Evolutionary conservation across 2,329 filamentous ascomycete species (phyloP).

Genomic region (Elsinoe necatrix): DNA sequence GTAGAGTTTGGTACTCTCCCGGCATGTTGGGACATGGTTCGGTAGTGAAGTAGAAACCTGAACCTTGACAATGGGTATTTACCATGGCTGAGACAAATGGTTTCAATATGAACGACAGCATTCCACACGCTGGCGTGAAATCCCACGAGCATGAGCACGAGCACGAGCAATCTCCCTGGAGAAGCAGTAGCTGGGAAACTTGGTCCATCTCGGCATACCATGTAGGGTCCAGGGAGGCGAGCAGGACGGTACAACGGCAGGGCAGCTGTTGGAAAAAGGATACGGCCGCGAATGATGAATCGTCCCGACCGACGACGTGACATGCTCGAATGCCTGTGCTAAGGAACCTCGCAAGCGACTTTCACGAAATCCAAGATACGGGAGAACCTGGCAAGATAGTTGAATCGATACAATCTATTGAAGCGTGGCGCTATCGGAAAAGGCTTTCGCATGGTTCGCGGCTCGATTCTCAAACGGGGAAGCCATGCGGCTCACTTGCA

Average conservation of each 20-base stretch:
- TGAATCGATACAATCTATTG: slow-evolving; percentile 5
- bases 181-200: not conserved
- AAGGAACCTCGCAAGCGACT: not conserved
- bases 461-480: not conserved
- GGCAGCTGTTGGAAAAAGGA: not conserved
- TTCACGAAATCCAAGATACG: not conserved
- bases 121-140: not conserved
- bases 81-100: not conserved
- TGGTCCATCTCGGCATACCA: not conserved
- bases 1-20: not conserved
- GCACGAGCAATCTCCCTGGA: not conserved
- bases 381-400: not conserved
- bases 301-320: not conserved
- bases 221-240: slow-evolving; percentile 9
- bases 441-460: slow-evolving; percentile 3
- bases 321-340: not conserved
- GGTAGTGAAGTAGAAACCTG: not conserved
- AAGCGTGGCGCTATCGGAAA: slow-evolving; percentile 2
- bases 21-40: not conserved
- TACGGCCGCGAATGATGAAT: not conserved
- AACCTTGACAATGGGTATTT: not conserved
- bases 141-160: too few relatives aligned
- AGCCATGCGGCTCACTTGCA: not conserved
- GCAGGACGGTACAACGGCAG: not conserved
- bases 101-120: not conserved